Base-by-base conservation (phyloP, 2,329 filamentous ascomycete genomes). In the Arthrinium puccinioides region DNA sequence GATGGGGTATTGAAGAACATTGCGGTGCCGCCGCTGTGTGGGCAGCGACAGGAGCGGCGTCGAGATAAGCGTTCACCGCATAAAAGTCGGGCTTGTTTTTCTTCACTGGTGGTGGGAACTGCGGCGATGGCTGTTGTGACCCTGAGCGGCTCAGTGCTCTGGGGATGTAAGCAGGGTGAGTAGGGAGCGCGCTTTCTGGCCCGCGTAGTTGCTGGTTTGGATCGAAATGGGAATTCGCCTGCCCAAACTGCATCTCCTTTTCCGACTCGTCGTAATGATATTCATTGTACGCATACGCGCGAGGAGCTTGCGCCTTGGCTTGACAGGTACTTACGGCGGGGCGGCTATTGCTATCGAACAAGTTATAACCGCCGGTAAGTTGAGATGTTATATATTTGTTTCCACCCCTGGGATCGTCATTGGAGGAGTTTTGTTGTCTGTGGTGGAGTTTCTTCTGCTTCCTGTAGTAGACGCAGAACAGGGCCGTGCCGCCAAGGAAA, bases 111-210 rank as follows among this genome's bases (percentile, higher is more conserved):
- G 4, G 16, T 21, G 16, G 34, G 5, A 18, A 16, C 25, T 42
- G 41, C 8, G 44, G 44, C 6, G 50, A 36, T 19, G 32, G 20
- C 10, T 45, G 41, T 11, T 41, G 38, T 7, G 45, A 45, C 2
- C 43, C 38, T 21, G 48, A 47, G 7, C 59, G 52, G 40, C 54
- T 61, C 38, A 59, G 41, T 7, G 58, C 52, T 5, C 54, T 56
- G 1, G 66, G 64, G 15, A 70, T 60, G 34, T 74, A 74, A 0
- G 70, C 70, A 1, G 63, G 65, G 41, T 74, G 71, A 0, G 67
- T 57, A 0, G 70, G 70, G 28, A 73, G 54, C 1, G 59, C 57
- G 30, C 45, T 59, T 11, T 35, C 37, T 4, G 50, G 50, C 3
- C 46, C 52, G 9, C 47, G 44, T 9, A 41, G 35, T 5, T 31